Conservation (phyloP, 495 filamentous ascomycete species). For the Neurospora africana region DNA sequence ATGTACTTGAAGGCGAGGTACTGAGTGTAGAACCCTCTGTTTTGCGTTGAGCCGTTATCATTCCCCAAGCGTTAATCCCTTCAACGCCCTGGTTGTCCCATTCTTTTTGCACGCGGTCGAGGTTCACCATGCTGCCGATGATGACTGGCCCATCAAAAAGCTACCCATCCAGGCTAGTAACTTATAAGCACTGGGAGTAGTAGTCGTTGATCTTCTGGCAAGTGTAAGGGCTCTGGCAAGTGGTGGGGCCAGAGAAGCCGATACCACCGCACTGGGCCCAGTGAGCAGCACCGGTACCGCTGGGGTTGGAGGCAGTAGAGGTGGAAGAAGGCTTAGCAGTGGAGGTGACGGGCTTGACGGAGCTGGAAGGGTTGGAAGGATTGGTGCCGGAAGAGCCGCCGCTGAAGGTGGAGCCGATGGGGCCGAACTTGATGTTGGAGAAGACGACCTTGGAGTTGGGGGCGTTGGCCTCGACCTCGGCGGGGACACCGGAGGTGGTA, state of each 20-base stretch:
- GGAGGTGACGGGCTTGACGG: slow-evolving; percentile 9
- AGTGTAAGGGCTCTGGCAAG: slow-evolving; percentile 26
- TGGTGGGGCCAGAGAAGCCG: slow-evolving; percentile 33
- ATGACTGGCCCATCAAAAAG: neutral
- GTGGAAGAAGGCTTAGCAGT: slow-evolving; percentile 3
- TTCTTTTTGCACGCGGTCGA: neutral
- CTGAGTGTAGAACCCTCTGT: neutral
- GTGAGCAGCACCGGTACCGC: slow-evolving; percentile 12
- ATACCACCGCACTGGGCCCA: slow-evolving; percentile 37
- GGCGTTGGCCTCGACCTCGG: slow-evolving; percentile 44
- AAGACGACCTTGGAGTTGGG: slow-evolving; percentile 43
- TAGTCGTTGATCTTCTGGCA: slow-evolving; percentile 23
- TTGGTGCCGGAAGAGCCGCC: slow-evolving; percentile 9
- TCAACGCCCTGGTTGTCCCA: neutral
- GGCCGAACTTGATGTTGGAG: slow-evolving; percentile 64
- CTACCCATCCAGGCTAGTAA: neutral
- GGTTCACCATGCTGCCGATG: neutral
- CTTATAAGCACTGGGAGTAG: slow-evolving; percentile 35
- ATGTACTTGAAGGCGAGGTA: neutral
- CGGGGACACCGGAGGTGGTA: slow-evolving; percentile 48
- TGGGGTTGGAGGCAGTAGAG: slow-evolving; percentile 4
- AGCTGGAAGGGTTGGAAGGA: slow-evolving; percentile 1
- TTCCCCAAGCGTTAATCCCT: neutral
- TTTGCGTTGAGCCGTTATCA: neutral
- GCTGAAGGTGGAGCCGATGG: slow-evolving; percentile 52